Base-by-base conservation (phyloP, 768 basidiomycete species). In the Plicaturopsis crispa region DNA sequence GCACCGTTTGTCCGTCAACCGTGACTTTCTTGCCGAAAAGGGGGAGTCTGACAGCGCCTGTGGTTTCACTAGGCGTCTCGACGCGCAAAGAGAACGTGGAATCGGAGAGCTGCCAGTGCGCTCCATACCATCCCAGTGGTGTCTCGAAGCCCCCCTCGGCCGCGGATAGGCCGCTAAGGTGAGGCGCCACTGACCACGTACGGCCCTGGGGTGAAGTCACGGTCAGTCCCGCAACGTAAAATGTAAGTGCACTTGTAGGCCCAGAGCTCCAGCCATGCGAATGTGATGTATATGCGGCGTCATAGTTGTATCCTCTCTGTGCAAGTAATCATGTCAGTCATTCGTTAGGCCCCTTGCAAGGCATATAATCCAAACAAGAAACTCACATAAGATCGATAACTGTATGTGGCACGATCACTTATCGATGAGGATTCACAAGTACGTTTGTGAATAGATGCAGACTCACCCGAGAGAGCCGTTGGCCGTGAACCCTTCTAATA, bases 211-310 rank as follows among this genome's bases (percentile, higher is more conserved):
- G 65, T 4, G 67, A 53, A 0, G 69, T 72, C 17, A 77, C 59
- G 11, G 59, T 63, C 8, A 78, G 55, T n/a, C 75, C 75, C 10
- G 74, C 61, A 21, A 77, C 63, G 48, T 75, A 76, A 54, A 70
- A 72, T 2, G 74, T 75, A 8, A 77, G 56, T 4, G 74, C 72
- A 4, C 72, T 69, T 0, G 76, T 78, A 0, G 76, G 72, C 0
- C 75, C 76, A 1, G 73, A 59, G 41, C 69, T 71, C 76, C 76
- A 78, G 4, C 75, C 75, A 46, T 78, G 76, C 2, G 72, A 55
- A 48, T 77, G 75, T n/a, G 69, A 72, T 6, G 73, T 77, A 52
- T 76, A 78, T 0, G 75, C 63, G 1, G 73, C 60, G 46, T 78
- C 76, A 52, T 68, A 62, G 52, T 72, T 71, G 57, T 78, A 78